phyloP scores from a whole-genome alignment of 202 grass and related monocot genomes.

The Schoenoplectus tabernaemontani region DNA sequence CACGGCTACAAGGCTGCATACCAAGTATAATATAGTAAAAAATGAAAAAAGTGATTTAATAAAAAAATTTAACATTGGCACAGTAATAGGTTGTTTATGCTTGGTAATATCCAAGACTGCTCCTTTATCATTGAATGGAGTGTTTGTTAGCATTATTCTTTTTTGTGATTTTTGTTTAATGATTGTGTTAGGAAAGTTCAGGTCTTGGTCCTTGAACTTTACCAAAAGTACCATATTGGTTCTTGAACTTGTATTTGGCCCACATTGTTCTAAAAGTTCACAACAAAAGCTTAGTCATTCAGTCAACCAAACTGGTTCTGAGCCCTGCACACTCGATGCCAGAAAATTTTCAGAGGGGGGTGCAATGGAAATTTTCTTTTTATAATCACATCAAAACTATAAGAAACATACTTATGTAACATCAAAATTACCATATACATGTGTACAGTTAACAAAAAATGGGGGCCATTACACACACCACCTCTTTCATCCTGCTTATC shows the following conservation, averaged over 20 bases:
- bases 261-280: not conserved
- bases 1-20: constrained; percentile 77
- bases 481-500: not conserved
- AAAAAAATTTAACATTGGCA: not conserved
- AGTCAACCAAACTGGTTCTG: not conserved
- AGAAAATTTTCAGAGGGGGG: too few relatives aligned
- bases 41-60: not conserved
- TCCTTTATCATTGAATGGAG: not conserved
- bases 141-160: not conserved
- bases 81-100: not conserved
- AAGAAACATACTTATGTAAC: too few relatives aligned
- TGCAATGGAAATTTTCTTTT: too few relatives aligned
- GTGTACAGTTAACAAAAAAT: too few relatives aligned
- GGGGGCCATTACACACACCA: too few relatives aligned
- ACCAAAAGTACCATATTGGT: not conserved
- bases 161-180: not conserved
- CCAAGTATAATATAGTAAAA: constrained; percentile 5
- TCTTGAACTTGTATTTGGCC: not conserved
- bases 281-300: not conserved
- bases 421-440: too few relatives aligned
- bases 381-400: too few relatives aligned
- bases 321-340: not conserved
- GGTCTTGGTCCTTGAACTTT: not conserved
- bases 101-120: not conserved
- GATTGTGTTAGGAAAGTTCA: not conserved